Percentiles rank a stretch among this genome's conserved stretches.
These are phyloP conservation scores for Geosiphon pyriformis DNA, from an alignment of 192 early-diverging fungal genomes.

Conservation along the genomic window DNA sequence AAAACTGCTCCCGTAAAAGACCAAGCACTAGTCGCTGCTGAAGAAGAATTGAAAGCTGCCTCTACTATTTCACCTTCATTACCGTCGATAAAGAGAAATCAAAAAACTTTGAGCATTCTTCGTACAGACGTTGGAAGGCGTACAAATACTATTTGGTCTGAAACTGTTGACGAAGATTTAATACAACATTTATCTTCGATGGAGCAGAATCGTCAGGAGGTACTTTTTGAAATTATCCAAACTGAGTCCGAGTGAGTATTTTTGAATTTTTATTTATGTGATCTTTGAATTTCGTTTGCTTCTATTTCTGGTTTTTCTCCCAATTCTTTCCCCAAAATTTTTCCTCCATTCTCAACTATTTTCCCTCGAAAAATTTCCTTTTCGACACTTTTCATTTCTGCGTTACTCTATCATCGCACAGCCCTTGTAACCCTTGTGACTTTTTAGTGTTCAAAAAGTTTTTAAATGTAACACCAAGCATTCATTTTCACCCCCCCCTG, in stretches of 20 bases:
- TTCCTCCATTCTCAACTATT: neutral
- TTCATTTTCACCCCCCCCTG: too few relatives aligned
- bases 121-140: conserved; percentile 8
- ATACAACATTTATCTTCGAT: conserved; percentile 39
- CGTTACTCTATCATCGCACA: neutral
- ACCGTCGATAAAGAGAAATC: neutral
- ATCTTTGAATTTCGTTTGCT: neutral
- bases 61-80: neutral
- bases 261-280: neutral
- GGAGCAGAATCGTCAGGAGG: conserved; percentile 73
- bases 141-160: conserved; percentile 25
- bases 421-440: neutral
- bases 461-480: too few relatives aligned
- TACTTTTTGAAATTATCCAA: conserved; percentile 71
- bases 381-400: neutral
- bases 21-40: neutral
- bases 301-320: neutral
- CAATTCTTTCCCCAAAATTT: too few relatives aligned
- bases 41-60: neutral
- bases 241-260: conserved; percentile 53
- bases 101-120: conserved; percentile 2
- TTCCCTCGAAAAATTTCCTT: neutral
- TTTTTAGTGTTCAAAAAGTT: neutral
- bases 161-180: conserved; percentile 15
- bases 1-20: conserved; percentile 22